These are phyloP conservation scores for Penicillium sp. DNA, from an alignment of 2,329 filamentous ascomycete genomes.

Conservation along the genomic window DNA sequence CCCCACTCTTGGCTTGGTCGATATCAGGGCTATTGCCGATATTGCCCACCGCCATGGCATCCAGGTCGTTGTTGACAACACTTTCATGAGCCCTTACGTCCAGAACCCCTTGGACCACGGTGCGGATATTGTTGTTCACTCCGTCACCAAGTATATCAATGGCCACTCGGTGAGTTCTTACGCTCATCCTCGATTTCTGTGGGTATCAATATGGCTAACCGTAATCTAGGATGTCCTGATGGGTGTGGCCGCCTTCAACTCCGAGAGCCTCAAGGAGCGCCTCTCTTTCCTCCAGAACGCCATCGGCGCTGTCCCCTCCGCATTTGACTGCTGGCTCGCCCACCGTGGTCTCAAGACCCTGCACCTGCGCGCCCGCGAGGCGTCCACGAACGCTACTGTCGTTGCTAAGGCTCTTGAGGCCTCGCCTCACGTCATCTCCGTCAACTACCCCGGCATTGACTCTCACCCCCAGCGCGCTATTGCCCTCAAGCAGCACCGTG, in stretches of 20 bases:
- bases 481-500: conserved; percentile 84
- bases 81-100: conserved; percentile 92
- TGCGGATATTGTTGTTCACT: conserved; percentile 95
- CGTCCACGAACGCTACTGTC: conserved; percentile 73
- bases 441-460: conserved; percentile 91
- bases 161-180: conserved; percentile 64
- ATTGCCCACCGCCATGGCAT: conserved; percentile 85
- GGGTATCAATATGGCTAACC: conserved; percentile 9
- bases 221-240: conserved; percentile 77
- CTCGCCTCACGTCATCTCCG: conserved; percentile 77
- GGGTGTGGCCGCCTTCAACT: conserved; percentile 95
- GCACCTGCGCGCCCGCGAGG: conserved; percentile 85
- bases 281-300: conserved; percentile 94
- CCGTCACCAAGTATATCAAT: conserved; percentile 99
- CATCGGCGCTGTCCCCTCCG: conserved; percentile 88
- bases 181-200: neutral
- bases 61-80: conserved; percentile 98
- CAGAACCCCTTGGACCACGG: conserved; percentile 95
- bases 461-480: conserved; percentile 85
- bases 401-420: conserved; percentile 75
- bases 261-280: conserved; percentile 70
- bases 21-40: conserved; percentile 81
- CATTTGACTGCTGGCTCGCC: conserved; percentile 97
- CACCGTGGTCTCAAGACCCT: conserved; percentile 96
- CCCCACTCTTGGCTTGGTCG: conserved; percentile 87